These are phyloP conservation scores for Colletotrichum cuscutae DNA, from an alignment of 2,329 filamentous ascomycete genomes.

Conservation along the genomic window DNA sequence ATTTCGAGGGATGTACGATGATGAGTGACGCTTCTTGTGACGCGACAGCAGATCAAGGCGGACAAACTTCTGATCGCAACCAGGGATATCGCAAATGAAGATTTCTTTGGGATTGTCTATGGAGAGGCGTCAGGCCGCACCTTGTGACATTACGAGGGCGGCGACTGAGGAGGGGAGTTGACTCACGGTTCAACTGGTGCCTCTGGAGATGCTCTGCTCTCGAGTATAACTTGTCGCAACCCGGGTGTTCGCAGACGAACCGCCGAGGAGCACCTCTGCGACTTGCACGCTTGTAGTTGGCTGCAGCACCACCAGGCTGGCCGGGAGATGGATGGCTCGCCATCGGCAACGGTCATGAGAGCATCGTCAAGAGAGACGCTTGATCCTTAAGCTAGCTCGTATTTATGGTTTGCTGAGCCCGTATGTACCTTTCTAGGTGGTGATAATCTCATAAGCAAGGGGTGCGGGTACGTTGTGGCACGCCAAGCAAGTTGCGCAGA, in stretches of 20 bases:
- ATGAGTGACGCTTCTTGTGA: conserved; percentile 73
- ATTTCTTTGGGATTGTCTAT: conserved; percentile 83
- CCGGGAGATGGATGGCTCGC: conserved; percentile 16
- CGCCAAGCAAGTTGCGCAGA: not conserved
- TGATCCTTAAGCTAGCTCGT: not conserved
- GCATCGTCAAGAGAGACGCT: not conserved
- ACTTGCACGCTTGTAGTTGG: conserved; percentile 61
- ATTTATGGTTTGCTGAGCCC: not conserved
- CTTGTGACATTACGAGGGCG: not conserved
- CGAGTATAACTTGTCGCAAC: conserved; percentile 84
- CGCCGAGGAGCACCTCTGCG: conserved; percentile 60
- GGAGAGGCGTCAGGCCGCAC: conserved; percentile 4
- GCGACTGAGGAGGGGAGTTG: not conserved
- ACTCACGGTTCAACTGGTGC: conserved; percentile 79
- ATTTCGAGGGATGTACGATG: conserved; percentile 62
- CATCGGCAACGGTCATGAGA: conserved; percentile 20
- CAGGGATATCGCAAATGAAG: conserved; percentile 79
- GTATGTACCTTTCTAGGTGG: not conserved
- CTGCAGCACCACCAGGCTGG: conserved; percentile 29
- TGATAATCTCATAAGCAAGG: not conserved
- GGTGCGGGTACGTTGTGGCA: not conserved
- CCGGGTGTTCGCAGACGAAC: conserved; percentile 74
- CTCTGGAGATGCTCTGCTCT: conserved; percentile 84
- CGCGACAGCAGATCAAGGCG: conserved; percentile 79
- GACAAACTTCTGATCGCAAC: conserved; percentile 81